Percentiles rank a stretch among this genome's conserved stretches.
These are phyloP conservation scores for Diaporthe ampelina DNA, from an alignment of 2,329 filamentous ascomycete species.

Conservation along the genomic window DNA sequence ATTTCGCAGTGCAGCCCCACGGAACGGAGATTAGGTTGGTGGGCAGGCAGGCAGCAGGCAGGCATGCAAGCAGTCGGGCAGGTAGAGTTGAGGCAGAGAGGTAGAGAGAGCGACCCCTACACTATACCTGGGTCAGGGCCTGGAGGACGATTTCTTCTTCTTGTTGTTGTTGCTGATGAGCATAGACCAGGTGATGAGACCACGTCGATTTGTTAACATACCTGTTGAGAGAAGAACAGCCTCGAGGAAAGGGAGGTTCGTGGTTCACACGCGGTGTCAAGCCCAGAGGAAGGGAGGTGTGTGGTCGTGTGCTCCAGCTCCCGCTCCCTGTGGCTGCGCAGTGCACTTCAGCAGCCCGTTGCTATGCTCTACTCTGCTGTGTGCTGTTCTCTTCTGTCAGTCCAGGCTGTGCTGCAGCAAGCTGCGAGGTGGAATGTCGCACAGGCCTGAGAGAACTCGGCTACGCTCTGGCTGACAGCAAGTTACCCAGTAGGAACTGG, in stretches of 20 bases:
- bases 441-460: not conserved
- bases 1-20: slow-evolving; percentile 37
- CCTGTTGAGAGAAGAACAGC: slow-evolving; percentile 17
- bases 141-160: not conserved
- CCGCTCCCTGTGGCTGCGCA: slow-evolving; percentile 23
- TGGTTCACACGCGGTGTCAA: not conserved
- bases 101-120: not conserved
- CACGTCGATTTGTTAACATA: slow-evolving; percentile 14
- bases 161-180: not conserved
- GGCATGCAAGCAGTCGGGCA: not conserved
- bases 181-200: slow-evolving; percentile 4
- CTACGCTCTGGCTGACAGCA: not conserved
- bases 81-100: not conserved
- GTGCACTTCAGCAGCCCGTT: not conserved
- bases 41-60: not conserved
- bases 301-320: slow-evolving; percentile 23
- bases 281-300: slow-evolving; percentile 18
- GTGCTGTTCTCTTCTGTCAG: slow-evolving; percentile 22
- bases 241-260: slow-evolving; percentile 26
- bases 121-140: slow-evolving; percentile 5
- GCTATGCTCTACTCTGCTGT: not conserved
- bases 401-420: not conserved
- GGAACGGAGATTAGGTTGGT: slow-evolving; percentile 33
- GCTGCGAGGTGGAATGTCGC: not conserved
- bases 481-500: not conserved